Evolutionary conservation across 2,329 filamentous ascomycete species (phyloP).

Genomic region (Fusarium proliferatum): DNA sequence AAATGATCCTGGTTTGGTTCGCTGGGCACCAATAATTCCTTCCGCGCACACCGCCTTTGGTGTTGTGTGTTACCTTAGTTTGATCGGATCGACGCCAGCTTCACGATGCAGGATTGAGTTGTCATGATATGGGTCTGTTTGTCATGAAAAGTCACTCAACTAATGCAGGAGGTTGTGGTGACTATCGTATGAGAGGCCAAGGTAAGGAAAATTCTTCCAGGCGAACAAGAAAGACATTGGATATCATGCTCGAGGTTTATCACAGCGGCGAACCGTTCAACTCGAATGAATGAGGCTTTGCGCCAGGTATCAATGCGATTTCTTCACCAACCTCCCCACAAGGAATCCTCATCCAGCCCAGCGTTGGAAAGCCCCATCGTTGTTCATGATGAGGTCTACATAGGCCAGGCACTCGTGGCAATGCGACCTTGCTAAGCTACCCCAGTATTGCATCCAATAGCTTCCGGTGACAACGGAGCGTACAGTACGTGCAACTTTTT

Average conservation of each 20-base stretch:
- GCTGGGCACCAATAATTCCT: constrained; percentile 14
- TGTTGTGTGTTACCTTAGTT: not conserved
- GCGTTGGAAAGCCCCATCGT: constrained; percentile 11
- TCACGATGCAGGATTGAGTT: constrained; percentile 23
- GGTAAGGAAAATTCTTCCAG: not conserved
- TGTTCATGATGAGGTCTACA: constrained; percentile 18
- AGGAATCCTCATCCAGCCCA: not conserved
- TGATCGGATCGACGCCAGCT: constrained; percentile 25
- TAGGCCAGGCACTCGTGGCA: constrained; percentile 34
- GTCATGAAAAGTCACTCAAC: constrained; percentile 14
- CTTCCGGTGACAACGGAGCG: constrained; percentile 18
- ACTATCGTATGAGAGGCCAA: constrained; percentile 15
- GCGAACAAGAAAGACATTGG: constrained; percentile 1
- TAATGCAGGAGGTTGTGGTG: constrained; percentile 6
- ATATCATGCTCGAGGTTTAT: not conserved
- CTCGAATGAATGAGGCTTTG: not conserved
- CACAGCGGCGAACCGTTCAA: not conserved
- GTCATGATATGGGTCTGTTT: constrained; percentile 23
- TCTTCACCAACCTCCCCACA: constrained; percentile 14
- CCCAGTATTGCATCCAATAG: constrained; percentile 33
- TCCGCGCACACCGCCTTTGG: constrained; percentile 33
- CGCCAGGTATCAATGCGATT: not conserved
- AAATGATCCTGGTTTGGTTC: constrained; percentile 25
- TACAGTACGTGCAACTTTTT: not conserved
- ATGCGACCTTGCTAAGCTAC: constrained; percentile 32